A percentile compares a stretch with the other conserved stretches of the same genome.
Conservation (phyloP, 345 rosid genomes). For the Brassica incana region DNA sequence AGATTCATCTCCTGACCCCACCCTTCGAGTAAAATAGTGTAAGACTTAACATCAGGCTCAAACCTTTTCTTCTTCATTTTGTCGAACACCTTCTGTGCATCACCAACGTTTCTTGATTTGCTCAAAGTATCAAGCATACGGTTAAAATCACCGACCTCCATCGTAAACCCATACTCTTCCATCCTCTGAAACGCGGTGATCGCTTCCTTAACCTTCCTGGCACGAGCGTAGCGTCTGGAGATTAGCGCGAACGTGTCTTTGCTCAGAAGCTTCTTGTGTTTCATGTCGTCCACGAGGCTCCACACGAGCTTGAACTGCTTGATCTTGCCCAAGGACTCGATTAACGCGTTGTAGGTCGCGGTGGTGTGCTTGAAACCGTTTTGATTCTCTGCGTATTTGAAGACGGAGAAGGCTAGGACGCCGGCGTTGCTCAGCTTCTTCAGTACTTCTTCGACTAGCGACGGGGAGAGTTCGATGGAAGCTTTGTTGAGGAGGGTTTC, state of each 20-base stretch:
- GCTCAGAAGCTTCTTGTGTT: conserved; percentile 51
- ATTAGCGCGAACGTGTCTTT: conserved; percentile 76
- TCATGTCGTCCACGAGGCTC: conserved; percentile 71
- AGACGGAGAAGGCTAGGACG: conserved; percentile 62
- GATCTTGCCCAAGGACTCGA: conserved; percentile 81
- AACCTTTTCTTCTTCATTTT: conserved; percentile 70
- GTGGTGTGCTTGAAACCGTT: conserved; percentile 55
- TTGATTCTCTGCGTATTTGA: conserved; percentile 78
- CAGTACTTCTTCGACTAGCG: conserved; percentile 54
- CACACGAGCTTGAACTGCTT: conserved; percentile 73
- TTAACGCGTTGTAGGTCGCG: conserved; percentile 65
- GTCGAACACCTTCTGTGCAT: conserved; percentile 85
- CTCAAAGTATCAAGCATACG: conserved; percentile 63
- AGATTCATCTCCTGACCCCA: conserved; percentile 74
- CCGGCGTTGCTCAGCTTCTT: conserved; percentile 82
- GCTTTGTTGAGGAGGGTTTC: conserved; percentile 47
- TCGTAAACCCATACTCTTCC: conserved; percentile 66
- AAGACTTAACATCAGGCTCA: conserved; percentile 65
- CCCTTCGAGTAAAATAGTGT: conserved; percentile 76
- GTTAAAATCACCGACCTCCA: conserved; percentile 60
- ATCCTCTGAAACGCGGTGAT: conserved; percentile 66
- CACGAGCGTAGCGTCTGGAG: conserved; percentile 72
- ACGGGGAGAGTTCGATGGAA: conserved; percentile 51
- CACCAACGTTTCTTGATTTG: conserved; percentile 67
- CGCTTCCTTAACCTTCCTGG: conserved; percentile 71